A percentile compares a stretch with the other conserved stretches of the same genome.
Conservation (phyloP, 1,284 basidiomycete species). For the Cryptococcus sp. region DNA sequence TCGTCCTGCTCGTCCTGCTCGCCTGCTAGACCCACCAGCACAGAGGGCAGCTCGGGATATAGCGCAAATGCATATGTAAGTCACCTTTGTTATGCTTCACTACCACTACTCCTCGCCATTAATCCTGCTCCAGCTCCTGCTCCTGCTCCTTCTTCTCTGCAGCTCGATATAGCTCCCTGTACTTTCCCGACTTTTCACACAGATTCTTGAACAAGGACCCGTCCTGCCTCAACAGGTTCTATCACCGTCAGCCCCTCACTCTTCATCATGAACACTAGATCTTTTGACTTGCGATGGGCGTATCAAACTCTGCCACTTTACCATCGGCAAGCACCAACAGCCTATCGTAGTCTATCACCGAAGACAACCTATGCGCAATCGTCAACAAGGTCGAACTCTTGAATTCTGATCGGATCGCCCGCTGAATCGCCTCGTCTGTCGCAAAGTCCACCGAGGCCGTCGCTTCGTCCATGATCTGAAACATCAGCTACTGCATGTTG, state of each 20-base stretch:
- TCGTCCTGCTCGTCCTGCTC: no score
- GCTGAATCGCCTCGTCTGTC: conserved; percentile 63
- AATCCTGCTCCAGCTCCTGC: no score
- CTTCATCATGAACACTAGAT: conserved; percentile 7
- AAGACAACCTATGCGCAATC: conserved; percentile 71
- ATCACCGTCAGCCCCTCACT: no score
- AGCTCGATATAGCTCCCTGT: conserved; percentile 51
- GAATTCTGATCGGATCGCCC: conserved; percentile 74
- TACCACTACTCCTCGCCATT: no score
- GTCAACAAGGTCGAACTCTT: conserved; percentile 69
- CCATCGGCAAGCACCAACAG: conserved; percentile 78
- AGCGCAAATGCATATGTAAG: no score
- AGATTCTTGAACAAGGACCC: conserved; percentile 69
- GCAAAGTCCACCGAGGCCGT: conserved; percentile 74
- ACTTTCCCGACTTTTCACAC: conserved; percentile 76
- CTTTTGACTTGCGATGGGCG: conserved; percentile 56
- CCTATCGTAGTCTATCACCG: conserved; percentile 67
- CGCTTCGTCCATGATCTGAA: conserved; percentile 68
- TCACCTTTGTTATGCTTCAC: no score
- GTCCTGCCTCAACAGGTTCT: conserved; percentile 64
- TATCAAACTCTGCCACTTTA: conserved; percentile 71
- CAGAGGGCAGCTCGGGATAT: no score
- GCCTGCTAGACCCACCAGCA: no score
- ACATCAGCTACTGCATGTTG: neutral
- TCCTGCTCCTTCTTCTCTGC: conserved; percentile 40